Evolutionary conservation across 768 basidiomycete species (phyloP), one percentile per base, ranked within the genome.

Genomic region (Leccinum rimulosum): DNA sequence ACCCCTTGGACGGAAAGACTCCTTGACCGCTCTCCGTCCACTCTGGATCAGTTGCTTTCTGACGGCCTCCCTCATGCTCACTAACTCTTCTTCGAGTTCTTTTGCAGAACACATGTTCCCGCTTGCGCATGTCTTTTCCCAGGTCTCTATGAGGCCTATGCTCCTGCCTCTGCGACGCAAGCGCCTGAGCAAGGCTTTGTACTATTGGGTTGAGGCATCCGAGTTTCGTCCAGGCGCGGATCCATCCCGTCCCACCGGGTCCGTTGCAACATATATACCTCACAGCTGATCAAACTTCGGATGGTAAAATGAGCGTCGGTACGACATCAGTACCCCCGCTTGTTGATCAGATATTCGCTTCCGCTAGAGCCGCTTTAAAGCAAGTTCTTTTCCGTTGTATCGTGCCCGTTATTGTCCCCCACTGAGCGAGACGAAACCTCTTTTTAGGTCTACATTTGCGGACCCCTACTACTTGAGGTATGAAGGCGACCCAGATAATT

Each of bases 111-210:
- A 61, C 49, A 73, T 71, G 19, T 66, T 69, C 22, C 64, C 64
- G 4, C 73, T 73, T 14, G 54, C 53, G 40, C 64, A 64, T 9
- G 59, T 54, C 11, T 68, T 67, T 30, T 75, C 68, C 68, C 73
- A 75, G n/a, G 67, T 68, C 25, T 72, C 69, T 4, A 76, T 67
- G 36, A 76, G 71, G 48, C 71, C 70, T 58, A 67, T 71, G 49
- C 71, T 72, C 55, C 52, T 67, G 35, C 69, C 73, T 59, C 64
- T 62, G 33, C 68, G 68, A 57, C 65, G 70, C 58, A 58, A 66
- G 54, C 60, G 70, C 64, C 73, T 64, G 15, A 59, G 50, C 38
- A 72, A 70, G 62, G 56, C 69, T 64, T 61, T 60, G 52, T 66
- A 63, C 49, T 64, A 59, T 55, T 64, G 65, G 14, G 65, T 60